Base-by-base conservation (phyloP, 164 flowering plant species). In the Piper longum region DNA sequence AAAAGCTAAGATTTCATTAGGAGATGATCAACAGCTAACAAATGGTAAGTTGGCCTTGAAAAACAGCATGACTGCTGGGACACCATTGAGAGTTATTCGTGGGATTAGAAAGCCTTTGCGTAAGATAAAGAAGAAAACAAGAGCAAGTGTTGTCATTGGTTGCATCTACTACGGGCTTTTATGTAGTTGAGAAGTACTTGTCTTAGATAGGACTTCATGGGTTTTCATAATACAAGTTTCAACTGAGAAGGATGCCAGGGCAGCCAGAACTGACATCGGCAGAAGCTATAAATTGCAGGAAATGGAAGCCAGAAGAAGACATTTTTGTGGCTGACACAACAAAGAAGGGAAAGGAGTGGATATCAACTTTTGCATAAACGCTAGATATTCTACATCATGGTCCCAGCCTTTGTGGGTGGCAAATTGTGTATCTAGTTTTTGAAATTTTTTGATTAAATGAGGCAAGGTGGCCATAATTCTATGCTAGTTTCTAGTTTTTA, bases 111-210 rank as follows among this genome's bases (percentile, higher is more conserved):
- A n/a, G n/a, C n/a, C n/a, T n/a, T n/a, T n/a, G n/a, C n/a, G n/a
- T n/a, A n/a, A 73, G 66, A 85, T 77, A 44, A 56, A 63, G 7
- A 75, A 64, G 62, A 36, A 62, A 4, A 64, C 60, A 3, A 81
- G 77, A 44, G 43, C 73, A 43, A 82, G 36, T 64, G 57, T 60
- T 11, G 73, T 67, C 39, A 62, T 64, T n/a, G 81, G 78, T 14
- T 89, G 80, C 51, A 74, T 75, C 4, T 89, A 89, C 72, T 89
- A 89, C 72, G 98, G 98, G 43, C 64, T 92, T 16, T 89, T n/a
- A 89, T 74, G 16, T 70, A 43, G 96, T 87, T 54, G 79, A 77
- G 18, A 66, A 70, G 17, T 85, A 56, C 61, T 80, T 85, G 88
- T 73, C 72, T 48, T 86, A 83, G 62, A 41, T 16, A 17, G 89